Base-by-base conservation (phyloP, 805 yeast species). In the Blastobotrys peoriensis region DNA sequence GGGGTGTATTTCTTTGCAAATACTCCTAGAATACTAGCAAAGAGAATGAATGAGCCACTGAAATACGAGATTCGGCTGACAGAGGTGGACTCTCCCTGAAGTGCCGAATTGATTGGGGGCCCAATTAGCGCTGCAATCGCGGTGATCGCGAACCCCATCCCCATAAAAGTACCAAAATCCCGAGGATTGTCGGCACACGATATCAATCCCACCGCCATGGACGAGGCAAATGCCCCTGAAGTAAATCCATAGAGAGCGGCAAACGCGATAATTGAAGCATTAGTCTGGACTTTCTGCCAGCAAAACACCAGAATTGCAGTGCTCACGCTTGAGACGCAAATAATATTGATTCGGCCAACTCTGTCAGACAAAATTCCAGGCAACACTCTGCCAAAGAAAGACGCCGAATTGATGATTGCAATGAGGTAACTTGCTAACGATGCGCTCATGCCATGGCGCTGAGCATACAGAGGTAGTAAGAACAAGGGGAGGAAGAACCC, bases 171-270 rank as follows among this genome's bases (percentile, higher is more conserved):
- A 8, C 30, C 30, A 25, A 25, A 25, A 13, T 25, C 13, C 30
- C 13, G 8, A 25, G 30, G 30, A 13, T 25, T 25, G 30, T 25
- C 30, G 8, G 30, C 30, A 13, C 30, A 25, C 30, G 30, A 8
- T 13, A 25, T 81, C 30, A 76, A 66, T 52, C 83, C 75, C 2
- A 75, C 78, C 2, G 84, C 83, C 13, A 78, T 72, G 37, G 79
- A 55, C 3, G 83, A 71, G 40, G 78, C 63, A 3, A 78, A 73
- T 0, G 83, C 71, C 3, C 82, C 76, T 3, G 80, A 69, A 40
- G 72, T 64, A 45, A 79, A 71, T 0, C 86, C 86, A 57, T 72
- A 78, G 3, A 74, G 51, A 1, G 64, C 68, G 9, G 76, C 63
- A 50, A 75, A 78, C 1, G 70, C 73, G 59, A 67, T 73, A 36